Base-by-base conservation (phyloP, 2,329 filamentous ascomycete genomes). In the Didymella glomerata region DNA sequence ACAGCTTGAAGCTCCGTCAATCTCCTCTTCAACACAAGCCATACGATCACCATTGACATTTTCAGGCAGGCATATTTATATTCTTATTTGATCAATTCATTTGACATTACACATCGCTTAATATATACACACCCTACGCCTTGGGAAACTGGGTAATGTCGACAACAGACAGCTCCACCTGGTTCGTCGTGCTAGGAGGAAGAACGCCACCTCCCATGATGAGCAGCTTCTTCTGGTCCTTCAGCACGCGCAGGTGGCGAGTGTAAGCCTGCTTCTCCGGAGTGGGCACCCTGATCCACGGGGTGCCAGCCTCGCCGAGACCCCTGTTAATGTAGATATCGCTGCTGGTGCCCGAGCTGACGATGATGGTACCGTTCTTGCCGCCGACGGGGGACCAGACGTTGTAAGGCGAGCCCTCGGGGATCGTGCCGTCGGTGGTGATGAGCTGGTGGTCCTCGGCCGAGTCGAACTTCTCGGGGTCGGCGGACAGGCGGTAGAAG, bases 371-470 rank as follows among this genome's bases (percentile, higher is more conserved):
- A 1, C 83, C 84, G 52, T 80, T 75, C 20, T 78, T 78, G 13
- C 83, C 83, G 4, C 76, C 75, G 18, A 78, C 78, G 0, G 80
- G 73, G 6, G 77, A 83, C 83, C 83, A 86, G 2, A 83, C 80
- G 1, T 82, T 79, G 62, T 85, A 85, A 0, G 84, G 84, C 1
- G 79, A 81, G 5, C 80, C 78, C 1, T 67, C 77, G 0, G 83
- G 79, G 7, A 78, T 68, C 0, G 77, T 80, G n/a, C 79, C 81
- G 53, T 81, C 80, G 0, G 75, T 79, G 0, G 80, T 76, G 22
- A 78, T 71, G 11, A 85, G 74, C n/a, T 76, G 72, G 14, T 75
- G 68, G 14, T 77, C 79, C 1, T 74, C 69, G 3, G 76, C 78
- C 5, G 74, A 66, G 51, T 78, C 73, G 68, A 85, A 85, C 20